phyloP scores from a whole-genome alignment of 1,284 basidiomycete species.

The Vanrija sp. region DNA sequence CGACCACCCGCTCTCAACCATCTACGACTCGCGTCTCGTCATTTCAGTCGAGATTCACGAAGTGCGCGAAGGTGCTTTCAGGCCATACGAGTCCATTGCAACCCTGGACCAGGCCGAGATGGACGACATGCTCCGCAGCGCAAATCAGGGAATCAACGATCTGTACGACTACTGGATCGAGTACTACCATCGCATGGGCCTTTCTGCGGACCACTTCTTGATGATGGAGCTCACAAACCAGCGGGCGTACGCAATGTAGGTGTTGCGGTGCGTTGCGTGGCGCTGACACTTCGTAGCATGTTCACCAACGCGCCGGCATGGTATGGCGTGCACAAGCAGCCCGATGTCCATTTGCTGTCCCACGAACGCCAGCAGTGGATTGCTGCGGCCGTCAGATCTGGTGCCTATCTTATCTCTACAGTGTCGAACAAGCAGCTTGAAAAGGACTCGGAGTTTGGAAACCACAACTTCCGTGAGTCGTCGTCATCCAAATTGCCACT shows the following conservation, averaged over 20 bases:
- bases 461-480: conserved; percentile 17
- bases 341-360: conserved; percentile 11
- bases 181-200: conserved; percentile 14
- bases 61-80: conserved; percentile 9
- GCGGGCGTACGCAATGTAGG: conserved; percentile 10
- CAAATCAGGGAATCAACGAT: conserved; percentile 15
- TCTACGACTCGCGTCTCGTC: conserved; percentile 27
- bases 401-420: conserved; percentile 8
- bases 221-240: conserved; percentile 21
- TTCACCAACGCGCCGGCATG: conserved; percentile 14
- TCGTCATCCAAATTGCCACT: neutral
- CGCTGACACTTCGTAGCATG: neutral
- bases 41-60: conserved; percentile 25
- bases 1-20: conserved; percentile 24
- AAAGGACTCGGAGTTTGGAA: conserved; percentile 18
- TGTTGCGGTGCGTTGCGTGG: neutral
- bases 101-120: conserved; percentile 9
- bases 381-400: conserved; percentile 6
- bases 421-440: conserved; percentile 12
- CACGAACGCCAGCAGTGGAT: conserved; percentile 12
- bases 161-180: conserved; percentile 22
- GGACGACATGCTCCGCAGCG: conserved; percentile 18
- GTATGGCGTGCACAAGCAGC: conserved; percentile 11
- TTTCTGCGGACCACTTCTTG: conserved; percentile 19
- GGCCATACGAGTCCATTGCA: conserved; percentile 11